A percentile compares a stretch with the other conserved stretches of the same genome.
phyloP scores from a whole-genome alignment of 306 rosid genomes.

The Cucurbita ficifolia region DNA sequence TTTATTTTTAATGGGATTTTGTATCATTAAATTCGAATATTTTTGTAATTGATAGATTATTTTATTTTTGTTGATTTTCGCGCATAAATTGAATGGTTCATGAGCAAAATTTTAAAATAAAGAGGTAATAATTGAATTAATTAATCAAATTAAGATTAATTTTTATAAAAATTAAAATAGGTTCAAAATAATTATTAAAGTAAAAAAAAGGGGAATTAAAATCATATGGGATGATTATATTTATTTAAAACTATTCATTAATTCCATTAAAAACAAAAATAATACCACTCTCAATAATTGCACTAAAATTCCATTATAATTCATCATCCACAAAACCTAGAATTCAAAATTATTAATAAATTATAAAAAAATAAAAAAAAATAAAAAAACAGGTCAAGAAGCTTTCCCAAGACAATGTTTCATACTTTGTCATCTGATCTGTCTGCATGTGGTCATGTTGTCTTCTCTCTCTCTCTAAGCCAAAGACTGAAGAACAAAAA shows the following conservation, averaged over 20 bases:
- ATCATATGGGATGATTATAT: background rate
- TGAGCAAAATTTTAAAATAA: too few species aligned
- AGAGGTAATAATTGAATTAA: background rate
- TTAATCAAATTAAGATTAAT: too few species aligned
- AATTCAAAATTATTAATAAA: background rate
- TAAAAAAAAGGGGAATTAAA: background rate
- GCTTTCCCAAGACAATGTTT: background rate
- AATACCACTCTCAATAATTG: background rate
- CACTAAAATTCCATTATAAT: background rate
- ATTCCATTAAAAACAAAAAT: background rate
- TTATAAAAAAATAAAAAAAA: background rate
- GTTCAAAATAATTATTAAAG: too few species aligned
- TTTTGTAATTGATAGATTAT: too few species aligned
- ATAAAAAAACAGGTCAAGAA: background rate
- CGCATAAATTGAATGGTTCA: too few species aligned
- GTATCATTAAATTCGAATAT: too few species aligned
- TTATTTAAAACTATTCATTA: background rate
- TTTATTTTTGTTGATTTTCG: too few species aligned
- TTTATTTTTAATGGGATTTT: too few species aligned
- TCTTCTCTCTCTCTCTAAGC: background rate
- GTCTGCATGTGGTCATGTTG: conserved; percentile 3
- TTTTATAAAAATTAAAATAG: too few species aligned
- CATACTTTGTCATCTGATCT: conserved; percentile 2
- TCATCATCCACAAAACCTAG: background rate
- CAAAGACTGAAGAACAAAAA: background rate